Percentiles rank a stretch among this genome's conserved stretches.
Conservation (phyloP, 2,329 filamentous ascomycete genomes). For the Neonectria ditissima region DNA sequence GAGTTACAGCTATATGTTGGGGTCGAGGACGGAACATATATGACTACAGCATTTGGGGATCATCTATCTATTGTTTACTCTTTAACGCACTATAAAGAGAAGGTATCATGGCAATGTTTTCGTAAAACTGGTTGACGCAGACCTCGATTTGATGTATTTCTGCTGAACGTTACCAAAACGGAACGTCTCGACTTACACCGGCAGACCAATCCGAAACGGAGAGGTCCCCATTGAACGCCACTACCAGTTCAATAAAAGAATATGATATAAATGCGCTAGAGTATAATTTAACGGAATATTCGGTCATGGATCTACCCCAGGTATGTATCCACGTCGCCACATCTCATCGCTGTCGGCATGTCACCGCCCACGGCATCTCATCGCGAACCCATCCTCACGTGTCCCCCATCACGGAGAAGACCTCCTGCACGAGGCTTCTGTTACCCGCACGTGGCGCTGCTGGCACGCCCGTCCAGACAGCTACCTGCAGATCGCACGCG, state of each 20-base stretch:
- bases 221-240: background rate
- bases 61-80: too few relatives aligned
- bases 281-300: background rate
- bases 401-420: background rate
- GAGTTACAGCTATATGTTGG: too few relatives aligned
- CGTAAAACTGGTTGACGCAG: background rate
- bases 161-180: background rate
- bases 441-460: slow-evolving; percentile 14
- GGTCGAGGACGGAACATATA: too few relatives aligned
- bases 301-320: background rate
- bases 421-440: slow-evolving; percentile 4
- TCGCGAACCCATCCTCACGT: background rate
- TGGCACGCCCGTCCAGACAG: slow-evolving; percentile 10
- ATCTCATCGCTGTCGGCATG: background rate
- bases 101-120: background rate
- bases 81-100: too few relatives aligned
- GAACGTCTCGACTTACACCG: background rate
- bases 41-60: too few relatives aligned
- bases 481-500: slow-evolving; percentile 3
- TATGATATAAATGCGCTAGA: background rate
- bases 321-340: background rate
- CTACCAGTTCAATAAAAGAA: background rate
- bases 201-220: background rate
- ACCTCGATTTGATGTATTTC: too few relatives aligned
- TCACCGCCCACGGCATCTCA: background rate